Base-by-base conservation (phyloP, 1,284 basidiomycete genomes). In the Austroboletus niveus region DNA sequence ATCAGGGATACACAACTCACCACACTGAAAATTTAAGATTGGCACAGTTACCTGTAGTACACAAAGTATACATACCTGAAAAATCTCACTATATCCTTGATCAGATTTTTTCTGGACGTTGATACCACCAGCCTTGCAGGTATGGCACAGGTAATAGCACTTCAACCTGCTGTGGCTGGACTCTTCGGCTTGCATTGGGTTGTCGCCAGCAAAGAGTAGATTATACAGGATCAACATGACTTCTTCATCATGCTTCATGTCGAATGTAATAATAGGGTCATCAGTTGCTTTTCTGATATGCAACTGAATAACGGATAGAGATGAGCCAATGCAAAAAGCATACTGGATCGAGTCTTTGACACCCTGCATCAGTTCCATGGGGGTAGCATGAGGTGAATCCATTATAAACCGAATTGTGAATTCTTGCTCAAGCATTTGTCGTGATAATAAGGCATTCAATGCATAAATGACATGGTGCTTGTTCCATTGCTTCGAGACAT, bases 401-500 rank as follows among this genome's bases (percentile, higher is more conserved):
- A 58, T 51, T 5, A 68, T 60, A 52, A 71, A 70, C 10, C 46
- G 51, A 14, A 69, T 45, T 48, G 47, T 55, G 31, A 59, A 63
- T 48, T 70, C 68, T 27, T 63, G 57, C 60, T 69, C 15, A 63
- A 71, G 34, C 54, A 60, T 57, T 41, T 60, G 40, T 0, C 59
- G 47, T 1, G 67, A 65, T 2, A 68, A 45, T 15, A 41, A 50
- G 0, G 47, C 58, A 52, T 69, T 60, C 24, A 35, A 64, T 58
- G 65, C 60, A 42, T 68, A 69, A 0, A 61, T 42, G 1, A 51
- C 53, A 30, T 60, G 51, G 30, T 72, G 66, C 35, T 66, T 66
- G 41, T 72, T 71, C 66, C 69, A 72, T 42, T 69, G 66, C 42
- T 71, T 71, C 9, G 59, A 65, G 1, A 55, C 43, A 38, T 70